Conservation (phyloP, 108 stramenopile species). For the Chaetoceros muelleri region DNA sequence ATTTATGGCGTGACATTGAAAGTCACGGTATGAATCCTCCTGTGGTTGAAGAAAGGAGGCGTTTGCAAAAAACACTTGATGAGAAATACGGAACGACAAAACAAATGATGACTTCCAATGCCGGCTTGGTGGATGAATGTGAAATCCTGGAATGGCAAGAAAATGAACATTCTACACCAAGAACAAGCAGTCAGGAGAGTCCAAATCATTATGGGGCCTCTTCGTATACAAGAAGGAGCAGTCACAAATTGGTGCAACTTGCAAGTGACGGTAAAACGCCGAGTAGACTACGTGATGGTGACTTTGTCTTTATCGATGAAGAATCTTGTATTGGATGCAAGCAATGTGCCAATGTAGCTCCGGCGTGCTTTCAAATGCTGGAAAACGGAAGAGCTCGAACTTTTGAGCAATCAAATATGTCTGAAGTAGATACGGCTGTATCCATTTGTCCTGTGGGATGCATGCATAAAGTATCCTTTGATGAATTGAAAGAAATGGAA, state of each 20-base stretch:
- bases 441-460: conserved; percentile 65
- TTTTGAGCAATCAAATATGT: conserved; percentile 36
- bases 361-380: conserved; percentile 53
- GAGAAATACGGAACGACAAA: conserved; percentile 2
- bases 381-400: conserved; percentile 70
- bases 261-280: conserved; percentile 43
- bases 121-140: conserved; percentile 58
- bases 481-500: conserved; percentile 64
- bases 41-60: conserved; percentile 34
- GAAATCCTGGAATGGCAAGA: conserved; percentile 53
- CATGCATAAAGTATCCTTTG: conserved; percentile 63
- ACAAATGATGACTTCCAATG: background rate
- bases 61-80: conserved; percentile 16
- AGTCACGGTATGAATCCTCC: conserved; percentile 63
- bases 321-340: conserved; percentile 81
- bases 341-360: conserved; percentile 55
- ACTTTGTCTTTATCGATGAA: conserved; percentile 83
- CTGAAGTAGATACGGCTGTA: conserved; percentile 54
- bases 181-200: background rate
- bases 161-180: conserved; percentile 6
- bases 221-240: conserved; percentile 26
- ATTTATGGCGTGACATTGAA: conserved; percentile 66
- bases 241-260: conserved; percentile 63
- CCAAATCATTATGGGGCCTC: background rate
- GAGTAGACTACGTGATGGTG: conserved; percentile 50